Percentiles rank a stretch among this genome's conserved stretches.
Evolutionary conservation across 2,329 filamentous ascomycete genomes (phyloP).

Genomic region (Fusarium sp.): DNA sequence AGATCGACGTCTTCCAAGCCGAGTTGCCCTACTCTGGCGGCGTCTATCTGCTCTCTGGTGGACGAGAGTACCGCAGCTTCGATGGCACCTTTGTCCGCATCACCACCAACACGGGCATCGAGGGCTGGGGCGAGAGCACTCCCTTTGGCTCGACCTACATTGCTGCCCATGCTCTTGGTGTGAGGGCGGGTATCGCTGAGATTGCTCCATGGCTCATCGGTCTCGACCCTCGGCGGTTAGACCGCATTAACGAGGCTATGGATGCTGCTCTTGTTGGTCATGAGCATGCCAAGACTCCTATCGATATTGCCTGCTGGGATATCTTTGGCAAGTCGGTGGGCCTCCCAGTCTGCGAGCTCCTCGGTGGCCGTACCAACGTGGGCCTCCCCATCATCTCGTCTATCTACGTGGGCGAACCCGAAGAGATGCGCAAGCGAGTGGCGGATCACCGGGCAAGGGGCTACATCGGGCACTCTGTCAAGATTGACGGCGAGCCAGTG

Average conservation of each 20-base stretch:
- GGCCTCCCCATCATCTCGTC: slow-evolving; percentile 33
- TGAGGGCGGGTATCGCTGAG: slow-evolving; percentile 30
- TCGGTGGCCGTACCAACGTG: slow-evolving; percentile 26
- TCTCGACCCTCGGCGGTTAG: slow-evolving; percentile 23
- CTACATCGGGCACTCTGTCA: slow-evolving; percentile 29
- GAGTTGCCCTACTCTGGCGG: slow-evolving; percentile 28
- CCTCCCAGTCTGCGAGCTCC: slow-evolving; percentile 34
- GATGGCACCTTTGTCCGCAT: slow-evolving; percentile 35
- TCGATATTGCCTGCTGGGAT: slow-evolving; percentile 37
- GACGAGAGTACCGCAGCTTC: slow-evolving; percentile 29
- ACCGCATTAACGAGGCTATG: slow-evolving; percentile 37
- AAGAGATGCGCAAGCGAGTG: slow-evolving; percentile 28
- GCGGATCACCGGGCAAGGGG: slow-evolving; percentile 22
- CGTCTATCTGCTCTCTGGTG: slow-evolving; percentile 26
- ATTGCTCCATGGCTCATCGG: slow-evolving; percentile 27
- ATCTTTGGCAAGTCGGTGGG: slow-evolving; percentile 31
- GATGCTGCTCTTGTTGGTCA: slow-evolving; percentile 26
- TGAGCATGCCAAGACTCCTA: slow-evolving; percentile 27
- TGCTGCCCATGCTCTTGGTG: slow-evolving; percentile 29
- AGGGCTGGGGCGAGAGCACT: slow-evolving; percentile 36
- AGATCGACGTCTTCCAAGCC: slow-evolving; percentile 33
- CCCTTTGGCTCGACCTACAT: slow-evolving; percentile 35
- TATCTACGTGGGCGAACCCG: slow-evolving; percentile 26
- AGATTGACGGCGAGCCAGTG: slow-evolving; percentile 26
- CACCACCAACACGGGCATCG: slow-evolving; percentile 32